Evolutionary conservation across 768 basidiomycete genomes (phyloP).

Genomic region (Suillus decipiens): DNA sequence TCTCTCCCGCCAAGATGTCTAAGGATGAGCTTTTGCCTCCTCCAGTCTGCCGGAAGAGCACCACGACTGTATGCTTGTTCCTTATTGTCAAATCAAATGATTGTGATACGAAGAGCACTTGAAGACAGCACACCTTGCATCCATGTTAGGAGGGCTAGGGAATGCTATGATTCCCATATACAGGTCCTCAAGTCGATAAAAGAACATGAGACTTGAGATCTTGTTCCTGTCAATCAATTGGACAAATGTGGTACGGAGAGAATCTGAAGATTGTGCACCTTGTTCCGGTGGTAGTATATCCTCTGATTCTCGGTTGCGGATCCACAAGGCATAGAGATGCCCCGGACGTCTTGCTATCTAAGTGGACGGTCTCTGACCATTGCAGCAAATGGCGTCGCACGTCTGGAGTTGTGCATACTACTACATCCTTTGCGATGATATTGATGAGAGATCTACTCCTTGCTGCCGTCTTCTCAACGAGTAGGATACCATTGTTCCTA

Average conservation of each 20-base stretch:
- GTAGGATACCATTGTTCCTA: constrained; percentile 24
- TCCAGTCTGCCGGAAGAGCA: constrained; percentile 45
- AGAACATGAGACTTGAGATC: constrained; percentile 35
- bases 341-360: constrained; percentile 11
- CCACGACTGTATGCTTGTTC: constrained; percentile 21
- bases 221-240: not conserved
- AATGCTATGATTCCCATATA: constrained; percentile 21
- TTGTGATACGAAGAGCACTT: not conserved
- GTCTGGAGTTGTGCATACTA: constrained; percentile 20
- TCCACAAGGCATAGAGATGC: not conserved
- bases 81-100: not conserved
- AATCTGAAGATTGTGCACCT: not conserved
- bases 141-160: not conserved
- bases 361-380: constrained; percentile 26
- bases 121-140: not conserved
- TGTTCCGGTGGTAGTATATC: too few species aligned
- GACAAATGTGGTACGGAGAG: not conserved
- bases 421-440: constrained; percentile 36
- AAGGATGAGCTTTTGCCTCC: constrained; percentile 34
- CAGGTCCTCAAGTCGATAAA: constrained; percentile 38
- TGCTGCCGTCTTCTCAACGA: constrained; percentile 42
- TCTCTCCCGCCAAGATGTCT: constrained; percentile 38
- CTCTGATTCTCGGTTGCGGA: not conserved
- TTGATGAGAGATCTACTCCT: constrained; percentile 38
- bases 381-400: constrained; percentile 34